Evolutionary conservation across 2,329 filamentous ascomycete species (phyloP).

Genomic region (Colletotrichum tropicicola): DNA sequence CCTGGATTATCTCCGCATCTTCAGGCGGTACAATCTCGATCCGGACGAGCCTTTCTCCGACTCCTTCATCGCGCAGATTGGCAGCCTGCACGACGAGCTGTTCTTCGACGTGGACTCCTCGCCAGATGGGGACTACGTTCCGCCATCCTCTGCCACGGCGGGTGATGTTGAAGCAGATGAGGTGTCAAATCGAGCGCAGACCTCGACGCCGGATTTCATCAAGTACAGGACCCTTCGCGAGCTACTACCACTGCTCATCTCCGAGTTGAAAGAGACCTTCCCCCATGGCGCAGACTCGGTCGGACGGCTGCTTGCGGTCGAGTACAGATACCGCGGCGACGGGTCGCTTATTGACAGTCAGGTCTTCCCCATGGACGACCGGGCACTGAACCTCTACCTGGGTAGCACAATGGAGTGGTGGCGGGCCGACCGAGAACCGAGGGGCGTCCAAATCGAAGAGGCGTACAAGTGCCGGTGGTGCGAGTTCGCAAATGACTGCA

Average conservation of each 20-base stretch:
- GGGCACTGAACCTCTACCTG: conserved; percentile 72
- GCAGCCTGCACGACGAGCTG: conserved; percentile 71
- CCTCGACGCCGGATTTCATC: conserved; percentile 44
- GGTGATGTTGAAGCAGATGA: neutral
- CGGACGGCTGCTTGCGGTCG: conserved; percentile 60
- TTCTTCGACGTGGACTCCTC: conserved; percentile 59
- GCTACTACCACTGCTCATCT: conserved; percentile 54
- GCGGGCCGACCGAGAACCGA: conserved; percentile 76
- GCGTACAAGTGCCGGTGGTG: conserved; percentile 89
- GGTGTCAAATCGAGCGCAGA: neutral
- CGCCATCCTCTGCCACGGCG: conserved; percentile 40
- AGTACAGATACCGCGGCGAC: conserved; percentile 62
- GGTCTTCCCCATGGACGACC: conserved; percentile 73
- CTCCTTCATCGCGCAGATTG: conserved; percentile 79
- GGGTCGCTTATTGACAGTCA: conserved; percentile 63
- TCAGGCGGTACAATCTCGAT: conserved; percentile 76
- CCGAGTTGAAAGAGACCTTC: conserved; percentile 62
- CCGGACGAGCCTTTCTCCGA: conserved; percentile 77
- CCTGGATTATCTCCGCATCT: conserved; percentile 74
- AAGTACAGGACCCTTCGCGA: conserved; percentile 59
- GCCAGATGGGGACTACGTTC: neutral
- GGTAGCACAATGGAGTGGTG: conserved; percentile 83
- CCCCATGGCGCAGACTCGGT: conserved; percentile 57
- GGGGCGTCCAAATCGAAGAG: conserved; percentile 83
- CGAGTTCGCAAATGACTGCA: conserved; percentile 82